Evolutionary conservation across 2,329 filamentous ascomycete species (phyloP).

Genomic region (Dactylellina parvicollis): DNA sequence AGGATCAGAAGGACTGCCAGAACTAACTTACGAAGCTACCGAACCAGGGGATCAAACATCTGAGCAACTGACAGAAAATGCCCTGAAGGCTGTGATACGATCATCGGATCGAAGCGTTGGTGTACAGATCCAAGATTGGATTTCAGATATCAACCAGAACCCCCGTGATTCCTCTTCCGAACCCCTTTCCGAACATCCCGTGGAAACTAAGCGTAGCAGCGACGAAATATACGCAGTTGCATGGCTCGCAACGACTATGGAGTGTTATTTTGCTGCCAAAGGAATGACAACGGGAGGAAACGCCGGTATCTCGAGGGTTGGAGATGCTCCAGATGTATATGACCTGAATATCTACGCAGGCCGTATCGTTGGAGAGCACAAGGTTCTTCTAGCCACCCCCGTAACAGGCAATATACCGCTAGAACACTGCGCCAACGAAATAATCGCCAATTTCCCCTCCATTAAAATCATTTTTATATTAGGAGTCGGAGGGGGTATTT

Average conservation of each 20-base stretch:
- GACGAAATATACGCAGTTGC: too few relatives aligned
- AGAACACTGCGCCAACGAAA: neutral
- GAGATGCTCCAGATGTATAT: too few relatives aligned
- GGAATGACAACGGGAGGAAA: too few relatives aligned
- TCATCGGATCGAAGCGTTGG: neutral
- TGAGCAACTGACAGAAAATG: constrained; percentile 11
- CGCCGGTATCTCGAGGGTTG: too few relatives aligned
- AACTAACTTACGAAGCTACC: constrained; percentile 4
- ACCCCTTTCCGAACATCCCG: too few relatives aligned
- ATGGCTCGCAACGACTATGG: too few relatives aligned
- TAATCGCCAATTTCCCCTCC: neutral
- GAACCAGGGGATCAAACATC: neutral
- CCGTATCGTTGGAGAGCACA: constrained; percentile 60
- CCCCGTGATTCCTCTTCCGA: too few relatives aligned
- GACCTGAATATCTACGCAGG: too few relatives aligned
- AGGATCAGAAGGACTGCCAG: constrained; percentile 15
- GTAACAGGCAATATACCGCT: neutral
- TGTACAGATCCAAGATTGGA: constrained; percentile 15
- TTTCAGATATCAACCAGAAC: neutral
- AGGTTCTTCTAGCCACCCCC: constrained; percentile 59
- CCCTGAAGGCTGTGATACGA: constrained; percentile 6
- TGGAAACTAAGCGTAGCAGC: too few relatives aligned
- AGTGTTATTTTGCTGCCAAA: too few relatives aligned
- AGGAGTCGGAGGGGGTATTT: constrained; percentile 1
- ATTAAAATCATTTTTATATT: constrained; percentile 12